Evolutionary conservation across 73 alveolate genomes (phyloP).

Genomic region (Uronychia binucleata): DNA sequence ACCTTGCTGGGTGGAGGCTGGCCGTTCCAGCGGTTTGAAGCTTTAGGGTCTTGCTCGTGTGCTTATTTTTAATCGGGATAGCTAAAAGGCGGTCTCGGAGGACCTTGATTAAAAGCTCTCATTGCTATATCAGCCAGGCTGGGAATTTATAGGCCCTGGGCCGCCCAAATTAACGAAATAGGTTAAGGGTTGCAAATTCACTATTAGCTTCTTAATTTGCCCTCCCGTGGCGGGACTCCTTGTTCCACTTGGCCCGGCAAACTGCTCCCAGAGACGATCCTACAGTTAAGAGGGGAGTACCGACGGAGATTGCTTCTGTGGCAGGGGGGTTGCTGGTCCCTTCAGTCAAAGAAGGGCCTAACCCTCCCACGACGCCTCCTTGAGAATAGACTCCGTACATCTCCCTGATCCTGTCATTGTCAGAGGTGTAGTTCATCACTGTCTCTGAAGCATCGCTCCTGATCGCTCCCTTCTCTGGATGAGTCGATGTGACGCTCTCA

Average conservation of each 20-base stretch:
- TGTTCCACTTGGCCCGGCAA: neutral
- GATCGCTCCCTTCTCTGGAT: neutral
- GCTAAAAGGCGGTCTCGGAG: no score
- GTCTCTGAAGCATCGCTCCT: neutral
- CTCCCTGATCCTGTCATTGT: neutral
- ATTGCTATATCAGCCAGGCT: no score
- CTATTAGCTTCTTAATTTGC: neutral
- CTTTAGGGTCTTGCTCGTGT: neutral
- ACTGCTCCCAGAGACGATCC: neutral
- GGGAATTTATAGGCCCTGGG: no score
- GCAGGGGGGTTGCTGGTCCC: no score
- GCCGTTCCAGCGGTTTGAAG: neutral
- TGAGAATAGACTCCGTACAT: no score
- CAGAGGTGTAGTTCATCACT: neutral
- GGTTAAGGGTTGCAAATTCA: neutral
- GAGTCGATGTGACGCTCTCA: neutral
- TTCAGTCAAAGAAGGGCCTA: no score
- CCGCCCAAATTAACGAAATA: neutral
- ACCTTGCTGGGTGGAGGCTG: neutral
- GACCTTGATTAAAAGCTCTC: no score
- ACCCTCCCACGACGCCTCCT: no score
- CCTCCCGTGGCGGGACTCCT: neutral
- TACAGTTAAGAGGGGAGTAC: no score
- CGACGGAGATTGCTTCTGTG: no score
- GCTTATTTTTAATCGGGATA: no score